Evolutionary conservation across 2,329 filamentous ascomycete genomes (phyloP).

Genomic region (Exserohilum rostratum): DNA sequence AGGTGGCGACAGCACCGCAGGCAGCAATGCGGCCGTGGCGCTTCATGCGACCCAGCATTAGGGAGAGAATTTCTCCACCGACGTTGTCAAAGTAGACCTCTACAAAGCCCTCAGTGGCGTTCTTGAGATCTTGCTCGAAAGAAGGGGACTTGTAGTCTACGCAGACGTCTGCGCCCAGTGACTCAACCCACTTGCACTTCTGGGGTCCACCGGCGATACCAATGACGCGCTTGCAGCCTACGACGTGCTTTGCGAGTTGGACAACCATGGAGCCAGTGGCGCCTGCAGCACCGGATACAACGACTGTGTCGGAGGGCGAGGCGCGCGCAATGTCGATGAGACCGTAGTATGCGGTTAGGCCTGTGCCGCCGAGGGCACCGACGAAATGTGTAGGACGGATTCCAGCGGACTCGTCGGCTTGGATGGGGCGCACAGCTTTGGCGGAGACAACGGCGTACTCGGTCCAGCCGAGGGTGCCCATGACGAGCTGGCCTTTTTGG

Average conservation of each 20-base stretch:
- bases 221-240: constrained; percentile 56
- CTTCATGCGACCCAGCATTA: constrained; percentile 53
- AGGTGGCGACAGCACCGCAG: constrained; percentile 53
- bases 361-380: constrained; percentile 56
- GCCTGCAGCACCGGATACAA: constrained; percentile 78
- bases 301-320: constrained; percentile 71
- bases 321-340: constrained; percentile 70
- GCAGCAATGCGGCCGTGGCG: constrained; percentile 50
- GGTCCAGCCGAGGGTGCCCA: constrained; percentile 64
- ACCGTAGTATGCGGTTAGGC: constrained; percentile 78
- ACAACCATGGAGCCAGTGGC: constrained; percentile 75
- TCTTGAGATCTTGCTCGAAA: constrained; percentile 56
- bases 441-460: constrained; percentile 64
- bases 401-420: constrained; percentile 40
- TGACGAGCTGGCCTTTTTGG: constrained; percentile 64
- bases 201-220: constrained; percentile 60
- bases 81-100: constrained; percentile 62
- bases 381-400: constrained; percentile 54
- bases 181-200: constrained; percentile 60
- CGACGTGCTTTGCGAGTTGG: constrained; percentile 59
- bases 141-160: constrained; percentile 60
- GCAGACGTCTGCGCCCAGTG: constrained; percentile 60
- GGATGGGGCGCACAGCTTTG: constrained; percentile 37
- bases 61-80: constrained; percentile 56
- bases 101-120: constrained; percentile 57